These are phyloP conservation scores for Chrysoporthe cubensis DNA, from an alignment of 2,329 filamentous ascomycete species.

Conservation along the genomic window DNA sequence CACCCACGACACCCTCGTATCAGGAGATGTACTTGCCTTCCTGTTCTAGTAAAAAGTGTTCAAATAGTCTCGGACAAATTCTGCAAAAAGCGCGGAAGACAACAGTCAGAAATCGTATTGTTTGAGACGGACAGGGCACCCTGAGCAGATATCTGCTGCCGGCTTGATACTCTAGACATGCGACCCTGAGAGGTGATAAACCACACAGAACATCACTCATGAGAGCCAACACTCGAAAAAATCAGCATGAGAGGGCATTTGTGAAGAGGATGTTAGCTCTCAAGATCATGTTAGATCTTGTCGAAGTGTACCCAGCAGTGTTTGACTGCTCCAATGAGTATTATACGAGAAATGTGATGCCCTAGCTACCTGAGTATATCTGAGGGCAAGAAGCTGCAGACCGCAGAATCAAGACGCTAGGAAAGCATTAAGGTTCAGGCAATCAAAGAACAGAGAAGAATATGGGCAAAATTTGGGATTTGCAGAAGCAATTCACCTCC, in stretches of 20 bases:
- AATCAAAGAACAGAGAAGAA: too few species aligned
- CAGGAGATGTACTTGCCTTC: background rate
- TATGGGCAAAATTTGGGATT: too few species aligned
- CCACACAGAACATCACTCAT: background rate
- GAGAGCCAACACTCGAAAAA: background rate
- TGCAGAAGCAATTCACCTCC: too few species aligned
- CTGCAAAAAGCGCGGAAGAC: background rate
- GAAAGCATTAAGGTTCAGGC: too few species aligned
- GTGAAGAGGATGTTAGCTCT: background rate
- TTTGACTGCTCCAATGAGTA: too few species aligned
- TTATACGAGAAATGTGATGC: too few species aligned
- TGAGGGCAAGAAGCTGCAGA: too few species aligned
- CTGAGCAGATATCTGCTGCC: background rate
- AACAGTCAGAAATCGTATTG: background rate
- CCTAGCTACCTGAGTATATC: too few species aligned
- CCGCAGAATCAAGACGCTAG: too few species aligned
- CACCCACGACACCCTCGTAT: background rate
- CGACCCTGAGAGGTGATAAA: background rate
- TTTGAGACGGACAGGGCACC: background rate
- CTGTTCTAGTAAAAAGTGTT: background rate
- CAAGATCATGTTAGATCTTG: too few species aligned
- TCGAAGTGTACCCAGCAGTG: too few species aligned
- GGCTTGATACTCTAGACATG: background rate
- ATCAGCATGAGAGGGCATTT: background rate
- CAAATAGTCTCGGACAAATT: background rate